Evolutionary conservation across 257 asterid genomes (phyloP).

Genomic region (Verbascum thapsus): DNA sequence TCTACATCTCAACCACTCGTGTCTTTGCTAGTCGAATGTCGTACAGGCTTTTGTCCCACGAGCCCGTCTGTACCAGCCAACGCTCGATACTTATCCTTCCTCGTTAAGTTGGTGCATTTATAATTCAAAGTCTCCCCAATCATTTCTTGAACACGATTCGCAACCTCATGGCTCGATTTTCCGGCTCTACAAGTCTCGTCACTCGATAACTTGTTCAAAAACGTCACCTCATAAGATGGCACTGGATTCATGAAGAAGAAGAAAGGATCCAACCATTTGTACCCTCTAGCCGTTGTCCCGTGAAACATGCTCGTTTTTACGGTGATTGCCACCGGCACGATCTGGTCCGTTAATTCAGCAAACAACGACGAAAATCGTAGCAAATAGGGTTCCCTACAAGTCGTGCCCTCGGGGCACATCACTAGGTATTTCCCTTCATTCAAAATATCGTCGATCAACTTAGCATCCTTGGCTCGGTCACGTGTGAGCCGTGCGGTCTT

Average conservation of each 20-base stretch:
- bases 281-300: conserved; percentile 45
- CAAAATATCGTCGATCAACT: conserved; percentile 23
- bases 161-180: conserved; percentile 39
- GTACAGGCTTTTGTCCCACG: conserved; percentile 10
- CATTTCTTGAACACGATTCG: conserved; percentile 43
- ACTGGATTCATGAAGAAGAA: conserved; percentile 43
- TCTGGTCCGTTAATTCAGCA: conserved; percentile 37
- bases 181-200: conserved; percentile 43
- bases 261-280: conserved; percentile 46
- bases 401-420: conserved; percentile 45
- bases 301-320: conserved; percentile 29
- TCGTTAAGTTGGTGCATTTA: conserved; percentile 41
- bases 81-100: conserved; percentile 45
- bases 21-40: neutral
- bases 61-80: conserved; percentile 45
- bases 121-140: conserved; percentile 35
- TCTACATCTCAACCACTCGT: neutral
- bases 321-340: conserved; percentile 40
- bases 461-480: conserved; percentile 29
- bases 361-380: conserved; percentile 40
- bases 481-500: conserved; percentile 26
- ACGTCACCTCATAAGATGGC: conserved; percentile 40
- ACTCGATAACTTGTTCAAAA: conserved; percentile 36
- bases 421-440: conserved; percentile 13
- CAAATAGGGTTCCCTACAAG: conserved; percentile 43